A percentile compares a stretch with the other conserved stretches of the same genome.
These are phyloP conservation scores for Cyathus striatus DNA, from an alignment of 768 basidiomycete species.

Conservation along the genomic window DNA sequence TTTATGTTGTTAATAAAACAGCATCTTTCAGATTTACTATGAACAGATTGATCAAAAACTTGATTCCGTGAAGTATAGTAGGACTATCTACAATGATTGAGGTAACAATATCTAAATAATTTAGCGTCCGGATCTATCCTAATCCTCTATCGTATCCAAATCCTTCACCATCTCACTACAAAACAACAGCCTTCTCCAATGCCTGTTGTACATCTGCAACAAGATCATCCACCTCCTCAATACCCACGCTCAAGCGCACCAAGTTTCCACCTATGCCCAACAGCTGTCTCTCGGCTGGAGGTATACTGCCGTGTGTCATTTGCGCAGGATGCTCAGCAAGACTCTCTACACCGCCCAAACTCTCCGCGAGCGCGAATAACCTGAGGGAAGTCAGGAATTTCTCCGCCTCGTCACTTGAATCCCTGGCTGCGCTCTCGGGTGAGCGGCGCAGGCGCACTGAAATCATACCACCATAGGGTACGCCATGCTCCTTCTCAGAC, in stretches of 20 bases:
- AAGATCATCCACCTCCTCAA: constrained; percentile 85
- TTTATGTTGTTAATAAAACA: too few relatives aligned
- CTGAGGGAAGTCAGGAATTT: constrained; percentile 60
- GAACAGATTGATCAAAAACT: too few relatives aligned
- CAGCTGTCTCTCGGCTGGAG: constrained; percentile 55
- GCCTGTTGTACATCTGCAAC: constrained; percentile 67
- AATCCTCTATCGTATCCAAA: too few relatives aligned
- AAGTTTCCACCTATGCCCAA: constrained; percentile 79
- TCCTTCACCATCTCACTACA: too few relatives aligned
- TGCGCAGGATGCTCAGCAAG: constrained; percentile 80
- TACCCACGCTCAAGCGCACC: constrained; percentile 78
- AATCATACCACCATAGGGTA: constrained; percentile 92
- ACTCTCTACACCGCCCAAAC: constrained; percentile 88
- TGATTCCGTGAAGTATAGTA: too few relatives aligned
- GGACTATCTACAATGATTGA: too few relatives aligned
- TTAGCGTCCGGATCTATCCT: too few relatives aligned
- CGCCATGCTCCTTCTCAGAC: constrained; percentile 40
- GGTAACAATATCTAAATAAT: too few relatives aligned
- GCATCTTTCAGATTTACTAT: too few relatives aligned
- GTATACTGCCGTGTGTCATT: constrained; percentile 87
- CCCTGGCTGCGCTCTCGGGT: constrained; percentile 41
- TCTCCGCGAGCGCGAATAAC: constrained; percentile 82
- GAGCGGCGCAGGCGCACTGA: constrained; percentile 52
- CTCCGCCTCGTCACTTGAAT: constrained; percentile 38
- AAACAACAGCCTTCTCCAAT: constrained; percentile 36